A percentile compares a stretch with the other conserved stretches of the same genome.
Evolutionary conservation across 2,329 filamentous ascomycete species (phyloP).

Genomic region (Mycosphaerelloides madeirae): DNA sequence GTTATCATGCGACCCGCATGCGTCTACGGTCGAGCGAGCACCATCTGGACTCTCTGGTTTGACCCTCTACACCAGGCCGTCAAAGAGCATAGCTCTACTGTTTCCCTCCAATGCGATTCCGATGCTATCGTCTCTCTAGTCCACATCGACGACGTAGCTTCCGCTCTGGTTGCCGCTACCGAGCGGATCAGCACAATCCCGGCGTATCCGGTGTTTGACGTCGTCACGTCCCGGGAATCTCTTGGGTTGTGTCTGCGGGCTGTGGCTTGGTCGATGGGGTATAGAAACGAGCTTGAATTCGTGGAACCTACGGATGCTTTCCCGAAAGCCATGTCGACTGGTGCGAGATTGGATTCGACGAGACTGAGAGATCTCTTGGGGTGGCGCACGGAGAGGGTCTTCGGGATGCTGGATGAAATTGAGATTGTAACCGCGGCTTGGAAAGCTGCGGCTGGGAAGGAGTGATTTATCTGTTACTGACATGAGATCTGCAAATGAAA

Average conservation of each 20-base stretch:
- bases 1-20: neutral
- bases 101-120: neutral
- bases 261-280: neutral
- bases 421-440: neutral
- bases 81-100: neutral
- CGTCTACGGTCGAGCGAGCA: neutral
- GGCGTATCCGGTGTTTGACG: slow-evolving; percentile 2
- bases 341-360: slow-evolving; percentile 2
- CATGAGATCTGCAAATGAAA: too few species aligned
- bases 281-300: neutral
- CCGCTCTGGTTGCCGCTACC: neutral
- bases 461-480: neutral
- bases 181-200: neutral
- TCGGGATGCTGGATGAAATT: slow-evolving; percentile 5
- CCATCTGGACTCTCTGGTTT: neutral
- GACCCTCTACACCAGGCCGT: neutral
- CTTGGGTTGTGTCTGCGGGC: neutral
- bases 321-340: neutral
- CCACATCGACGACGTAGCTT: slow-evolving; percentile 1
- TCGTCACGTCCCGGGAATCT: slow-evolving; percentile 1
- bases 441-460: neutral
- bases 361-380: slow-evolving; percentile 1
- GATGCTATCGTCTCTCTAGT: neutral
- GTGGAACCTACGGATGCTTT: neutral
- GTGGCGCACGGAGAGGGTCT: slow-evolving; percentile 1